A percentile compares a stretch with the other conserved stretches of the same genome.
Evolutionary conservation across 2,329 filamentous ascomycete genomes (phyloP).

Genomic region (Scedosporium minutisporum): DNA sequence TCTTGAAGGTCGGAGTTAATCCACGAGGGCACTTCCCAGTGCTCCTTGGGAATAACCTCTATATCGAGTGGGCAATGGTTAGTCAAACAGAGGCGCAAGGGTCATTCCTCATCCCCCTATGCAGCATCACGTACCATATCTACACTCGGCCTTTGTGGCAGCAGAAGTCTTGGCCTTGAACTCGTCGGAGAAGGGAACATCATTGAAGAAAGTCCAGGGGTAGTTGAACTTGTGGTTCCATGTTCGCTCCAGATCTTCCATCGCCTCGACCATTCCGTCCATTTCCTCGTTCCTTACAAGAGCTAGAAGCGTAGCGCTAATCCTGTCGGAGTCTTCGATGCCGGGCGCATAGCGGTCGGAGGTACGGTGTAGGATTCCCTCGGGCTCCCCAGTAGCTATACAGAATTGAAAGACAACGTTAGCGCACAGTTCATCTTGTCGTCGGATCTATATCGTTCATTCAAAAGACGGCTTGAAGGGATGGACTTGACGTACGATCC

Average conservation of each 20-base stretch:
- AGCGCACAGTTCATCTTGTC: slow-evolving; percentile 10
- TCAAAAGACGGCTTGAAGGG: neutral
- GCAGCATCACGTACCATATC: slow-evolving; percentile 53
- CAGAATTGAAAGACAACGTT: slow-evolving; percentile 7
- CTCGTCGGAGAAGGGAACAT: slow-evolving; percentile 83
- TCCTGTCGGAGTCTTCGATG: slow-evolving; percentile 66
- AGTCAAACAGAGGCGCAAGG: neutral
- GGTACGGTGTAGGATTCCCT: slow-evolving; percentile 63
- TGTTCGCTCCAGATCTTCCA: slow-evolving; percentile 83
- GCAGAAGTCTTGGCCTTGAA: slow-evolving; percentile 78
- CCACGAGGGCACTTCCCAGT: slow-evolving; percentile 89
- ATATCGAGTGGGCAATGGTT: slow-evolving; percentile 9
- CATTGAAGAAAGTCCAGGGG: slow-evolving; percentile 98
- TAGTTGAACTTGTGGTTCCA: slow-evolving; percentile 99
- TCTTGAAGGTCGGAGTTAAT: slow-evolving; percentile 80
- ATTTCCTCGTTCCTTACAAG: slow-evolving; percentile 91
- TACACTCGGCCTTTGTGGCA: slow-evolving; percentile 78
- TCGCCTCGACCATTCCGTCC: slow-evolving; percentile 72
- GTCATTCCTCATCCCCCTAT: neutral
- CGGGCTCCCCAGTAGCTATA: slow-evolving; percentile 72
- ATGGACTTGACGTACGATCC: slow-evolving; percentile 55
- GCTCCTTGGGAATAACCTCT: slow-evolving; percentile 88
- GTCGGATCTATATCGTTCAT: neutral
- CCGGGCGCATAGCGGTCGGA: slow-evolving; percentile 70
- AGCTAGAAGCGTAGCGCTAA: slow-evolving; percentile 86